phyloP scores from a whole-genome alignment of 108 stramenopile genomes.

The Mayamaea pseudoterrestris region DNA sequence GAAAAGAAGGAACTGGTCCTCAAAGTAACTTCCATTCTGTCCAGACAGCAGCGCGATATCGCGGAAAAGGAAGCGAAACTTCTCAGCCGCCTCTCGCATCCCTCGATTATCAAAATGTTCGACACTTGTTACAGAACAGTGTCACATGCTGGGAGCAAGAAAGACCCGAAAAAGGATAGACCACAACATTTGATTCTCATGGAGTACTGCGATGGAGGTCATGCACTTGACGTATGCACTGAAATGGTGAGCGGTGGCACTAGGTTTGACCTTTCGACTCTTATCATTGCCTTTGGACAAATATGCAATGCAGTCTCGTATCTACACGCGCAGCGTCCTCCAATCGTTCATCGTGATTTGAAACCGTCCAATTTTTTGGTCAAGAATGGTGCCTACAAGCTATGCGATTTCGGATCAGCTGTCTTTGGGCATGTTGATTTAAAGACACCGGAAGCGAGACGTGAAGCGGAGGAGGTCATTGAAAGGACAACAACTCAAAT shows the following conservation, averaged over 20 bases:
- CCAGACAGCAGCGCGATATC: constrained; percentile 52
- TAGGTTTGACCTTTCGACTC: constrained; percentile 51
- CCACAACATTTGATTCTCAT: constrained; percentile 83
- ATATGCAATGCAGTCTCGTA: constrained; percentile 78
- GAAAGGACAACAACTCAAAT: constrained; percentile 91
- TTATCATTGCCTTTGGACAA: constrained; percentile 82
- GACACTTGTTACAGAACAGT: constrained; percentile 41
- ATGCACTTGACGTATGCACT: constrained; percentile 75
- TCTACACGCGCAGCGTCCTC: constrained; percentile 77
- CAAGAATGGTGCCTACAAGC: constrained; percentile 73
- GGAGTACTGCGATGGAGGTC: constrained; percentile 90
- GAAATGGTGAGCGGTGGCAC: constrained; percentile 24
- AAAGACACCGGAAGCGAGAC: constrained; percentile 43
- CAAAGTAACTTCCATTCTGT: constrained; percentile 75
- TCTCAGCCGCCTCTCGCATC: constrained; percentile 47
- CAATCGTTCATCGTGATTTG: constrained; percentile 93
- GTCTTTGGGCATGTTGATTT: constrained; percentile 79
- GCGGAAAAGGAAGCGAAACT: constrained; percentile 83
- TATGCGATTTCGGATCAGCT: constrained; percentile 91
- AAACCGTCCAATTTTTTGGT: constrained; percentile 97
- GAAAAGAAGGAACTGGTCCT: constrained; percentile 40
- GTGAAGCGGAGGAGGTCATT: constrained; percentile 80
- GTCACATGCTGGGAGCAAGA: constrained; percentile 8
- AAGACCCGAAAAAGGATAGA: constrained; percentile 17
- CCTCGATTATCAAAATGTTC: constrained; percentile 56